Percentiles rank a stretch among this genome's conserved stretches.
phyloP scores from a whole-genome alignment of 2,329 filamentous ascomycete species.

The Exophiala sp. region DNA sequence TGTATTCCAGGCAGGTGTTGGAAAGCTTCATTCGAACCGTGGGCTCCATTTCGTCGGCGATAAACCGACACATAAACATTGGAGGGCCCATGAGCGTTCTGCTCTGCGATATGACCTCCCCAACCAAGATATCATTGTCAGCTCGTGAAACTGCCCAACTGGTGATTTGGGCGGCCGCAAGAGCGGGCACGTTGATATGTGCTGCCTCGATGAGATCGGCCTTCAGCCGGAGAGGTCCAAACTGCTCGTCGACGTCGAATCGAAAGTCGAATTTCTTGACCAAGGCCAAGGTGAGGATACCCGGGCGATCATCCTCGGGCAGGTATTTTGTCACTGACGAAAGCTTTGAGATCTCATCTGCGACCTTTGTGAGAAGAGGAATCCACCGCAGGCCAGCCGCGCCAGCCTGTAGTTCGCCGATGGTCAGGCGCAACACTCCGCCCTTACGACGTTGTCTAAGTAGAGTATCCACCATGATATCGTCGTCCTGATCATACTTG shows the following conservation, averaged over 20 bases:
- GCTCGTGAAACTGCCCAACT: constrained; percentile 59
- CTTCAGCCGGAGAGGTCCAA: constrained; percentile 60
- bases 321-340: constrained; percentile 89
- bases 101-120: constrained; percentile 48
- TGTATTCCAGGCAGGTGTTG: constrained; percentile 82
- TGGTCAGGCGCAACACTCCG: constrained; percentile 64
- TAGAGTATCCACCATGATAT: constrained; percentile 90
- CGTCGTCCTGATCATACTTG: constrained; percentile 81
- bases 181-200: constrained; percentile 76
- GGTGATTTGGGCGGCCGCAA: constrained; percentile 71
- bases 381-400: constrained; percentile 61
- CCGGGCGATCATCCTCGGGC: constrained; percentile 89
- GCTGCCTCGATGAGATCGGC: constrained; percentile 62
- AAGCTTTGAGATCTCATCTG: constrained; percentile 71
- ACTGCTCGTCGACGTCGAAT: constrained; percentile 59
- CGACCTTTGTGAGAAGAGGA: constrained; percentile 62
- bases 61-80: constrained; percentile 80
- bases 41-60: constrained; percentile 91
- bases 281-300: constrained; percentile 67
- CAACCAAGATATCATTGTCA: constrained; percentile 63
- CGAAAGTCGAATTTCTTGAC: constrained; percentile 58
- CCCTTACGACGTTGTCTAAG: constrained; percentile 81
- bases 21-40: constrained; percentile 81
- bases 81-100: constrained; percentile 39
- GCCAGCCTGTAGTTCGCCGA: constrained; percentile 59